A percentile compares a stretch with the other conserved stretches of the same genome.
Evolutionary conservation across 192 early-diverging fungal genomes (phyloP).

Genomic region (Funneliformis mosseae): DNA sequence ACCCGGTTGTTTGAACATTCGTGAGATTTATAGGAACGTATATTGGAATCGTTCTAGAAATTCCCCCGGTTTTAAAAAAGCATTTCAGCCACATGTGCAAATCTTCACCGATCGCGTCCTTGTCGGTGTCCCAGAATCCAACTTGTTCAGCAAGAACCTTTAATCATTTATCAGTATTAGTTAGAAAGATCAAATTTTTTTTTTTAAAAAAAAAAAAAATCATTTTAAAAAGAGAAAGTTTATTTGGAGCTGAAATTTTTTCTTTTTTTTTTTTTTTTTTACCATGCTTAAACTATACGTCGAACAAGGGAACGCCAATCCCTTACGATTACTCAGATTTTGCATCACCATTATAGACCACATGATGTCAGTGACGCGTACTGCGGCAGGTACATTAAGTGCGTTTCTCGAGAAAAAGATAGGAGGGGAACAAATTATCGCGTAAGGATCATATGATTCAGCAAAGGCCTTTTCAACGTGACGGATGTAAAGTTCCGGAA

Average conservation of each 20-base stretch:
- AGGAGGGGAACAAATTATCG: conserved; percentile 47
- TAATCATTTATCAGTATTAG: background rate
- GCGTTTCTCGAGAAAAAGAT: conserved; percentile 64
- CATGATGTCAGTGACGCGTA: conserved; percentile 71
- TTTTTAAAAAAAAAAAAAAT: background rate
- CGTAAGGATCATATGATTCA: conserved; percentile 50
- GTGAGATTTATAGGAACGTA: conserved; percentile 71
- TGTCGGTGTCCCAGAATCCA: conserved; percentile 76
- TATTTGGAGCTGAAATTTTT: background rate
- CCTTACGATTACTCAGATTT: conserved; percentile 63
- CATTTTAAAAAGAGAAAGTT: background rate
- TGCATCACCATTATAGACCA: conserved; percentile 79
- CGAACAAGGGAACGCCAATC: conserved; percentile 72
- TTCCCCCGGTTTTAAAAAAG: conserved; percentile 71
- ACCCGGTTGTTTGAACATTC: conserved; percentile 57
- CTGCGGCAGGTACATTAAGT: conserved; percentile 69
- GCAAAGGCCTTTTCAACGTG: conserved; percentile 45
- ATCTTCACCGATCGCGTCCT: conserved; percentile 81
- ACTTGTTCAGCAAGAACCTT: conserved; percentile 63
- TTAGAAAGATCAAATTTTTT: background rate
- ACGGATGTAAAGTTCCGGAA: conserved; percentile 73
- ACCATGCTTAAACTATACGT: conserved; percentile 75
- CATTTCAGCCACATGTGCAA: conserved; percentile 84
- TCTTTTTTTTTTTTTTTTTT: background rate
- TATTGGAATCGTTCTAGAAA: conserved; percentile 67